Evolutionary conservation across 345 rosid genomes (phyloP).

Genomic region (Balakata baccata): DNA sequence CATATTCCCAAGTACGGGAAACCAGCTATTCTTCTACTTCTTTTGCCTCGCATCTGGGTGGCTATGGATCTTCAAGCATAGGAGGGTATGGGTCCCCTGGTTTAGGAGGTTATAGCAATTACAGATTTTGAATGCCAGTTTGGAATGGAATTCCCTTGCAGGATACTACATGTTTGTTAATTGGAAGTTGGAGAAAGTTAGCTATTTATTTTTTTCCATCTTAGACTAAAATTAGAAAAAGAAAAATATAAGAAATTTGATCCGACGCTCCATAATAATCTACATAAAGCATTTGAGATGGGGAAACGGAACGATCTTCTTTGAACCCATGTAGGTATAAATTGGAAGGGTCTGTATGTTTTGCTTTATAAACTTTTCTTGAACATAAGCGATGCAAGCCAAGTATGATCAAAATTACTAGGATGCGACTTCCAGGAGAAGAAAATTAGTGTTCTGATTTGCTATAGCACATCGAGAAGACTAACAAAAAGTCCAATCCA

Average conservation of each 20-base stretch:
- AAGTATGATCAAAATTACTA: too few relatives aligned
- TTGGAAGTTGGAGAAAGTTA: not conserved
- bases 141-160: not conserved
- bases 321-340: too few relatives aligned
- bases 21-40: slow-evolving; percentile 25
- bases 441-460: too few relatives aligned
- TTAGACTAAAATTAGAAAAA: too few relatives aligned
- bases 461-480: too few relatives aligned
- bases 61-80: slow-evolving; percentile 21
- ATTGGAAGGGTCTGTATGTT: not conserved
- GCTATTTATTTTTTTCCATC: not conserved
- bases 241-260: too few relatives aligned
- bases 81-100: slow-evolving; percentile 30
- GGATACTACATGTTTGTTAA: slow-evolving; percentile 1
- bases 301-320: not conserved
- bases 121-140: slow-evolving; percentile 22
- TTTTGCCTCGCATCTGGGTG: slow-evolving; percentile 12
- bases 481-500: too few relatives aligned
- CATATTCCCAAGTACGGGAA: slow-evolving; percentile 32
- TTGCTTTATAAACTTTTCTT: not conserved
- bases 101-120: slow-evolving; percentile 24
- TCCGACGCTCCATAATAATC: not conserved
- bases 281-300: not conserved
- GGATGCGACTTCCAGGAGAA: too few relatives aligned
- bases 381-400: not conserved